phyloP scores from a whole-genome alignment of 2,329 filamentous ascomycete species.

The Ophiostoma pallidulum region DNA sequence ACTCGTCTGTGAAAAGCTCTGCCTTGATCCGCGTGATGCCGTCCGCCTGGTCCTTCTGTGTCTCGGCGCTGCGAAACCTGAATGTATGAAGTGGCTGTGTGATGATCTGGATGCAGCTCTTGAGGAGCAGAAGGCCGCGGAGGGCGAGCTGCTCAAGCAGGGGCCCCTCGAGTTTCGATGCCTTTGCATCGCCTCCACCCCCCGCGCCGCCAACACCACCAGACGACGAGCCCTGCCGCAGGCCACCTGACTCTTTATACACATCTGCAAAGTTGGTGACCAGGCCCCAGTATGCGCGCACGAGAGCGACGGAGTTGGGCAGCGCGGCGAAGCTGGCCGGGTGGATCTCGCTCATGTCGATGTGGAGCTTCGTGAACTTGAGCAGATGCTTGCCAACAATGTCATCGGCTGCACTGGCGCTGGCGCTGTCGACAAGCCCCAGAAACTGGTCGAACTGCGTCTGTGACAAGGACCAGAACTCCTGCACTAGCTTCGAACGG shows the following conservation, averaged over 20 bases:
- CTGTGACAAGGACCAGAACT: constrained; percentile 74
- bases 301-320: constrained; percentile 67
- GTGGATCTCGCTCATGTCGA: constrained; percentile 72
- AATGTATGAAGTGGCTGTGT: constrained; percentile 75
- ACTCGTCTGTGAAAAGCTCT: constrained; percentile 63
- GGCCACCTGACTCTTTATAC: constrained; percentile 53
- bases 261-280: constrained; percentile 67
- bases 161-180: constrained; percentile 45
- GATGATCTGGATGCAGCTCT: constrained; percentile 76
- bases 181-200: constrained; percentile 28
- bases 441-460: constrained; percentile 71
- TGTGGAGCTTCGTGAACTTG: constrained; percentile 84
- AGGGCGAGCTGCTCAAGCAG: constrained; percentile 71
- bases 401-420: constrained; percentile 34
- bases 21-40: constrained; percentile 61
- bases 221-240: constrained; percentile 35
- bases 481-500: constrained; percentile 61
- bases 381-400: constrained; percentile 77
- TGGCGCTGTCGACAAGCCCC: constrained; percentile 42
- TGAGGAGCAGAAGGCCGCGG: constrained; percentile 71
- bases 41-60: constrained; percentile 64
- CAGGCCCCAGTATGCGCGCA: constrained; percentile 77
- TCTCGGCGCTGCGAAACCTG: constrained; percentile 65
- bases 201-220: constrained; percentile 24
- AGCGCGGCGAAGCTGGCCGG: constrained; percentile 75